A percentile compares a stretch with the other conserved stretches of the same genome.
phyloP scores from a whole-genome alignment of 2,329 filamentous ascomycete genomes.

The Hypoxylon sp. region DNA sequence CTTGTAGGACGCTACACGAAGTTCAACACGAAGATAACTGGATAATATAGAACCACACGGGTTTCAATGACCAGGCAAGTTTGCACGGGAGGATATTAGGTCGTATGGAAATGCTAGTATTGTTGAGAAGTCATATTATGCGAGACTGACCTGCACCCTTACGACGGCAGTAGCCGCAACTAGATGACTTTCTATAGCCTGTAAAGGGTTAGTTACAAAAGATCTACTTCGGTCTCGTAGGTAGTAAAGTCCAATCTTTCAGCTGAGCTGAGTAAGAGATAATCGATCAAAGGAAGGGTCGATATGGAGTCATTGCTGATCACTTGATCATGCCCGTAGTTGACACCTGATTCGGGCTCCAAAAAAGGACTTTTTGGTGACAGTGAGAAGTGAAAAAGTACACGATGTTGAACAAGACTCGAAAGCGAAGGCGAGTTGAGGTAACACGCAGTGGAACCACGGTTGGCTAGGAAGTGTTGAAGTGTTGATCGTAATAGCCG shows the following conservation, averaged over 20 bases:
- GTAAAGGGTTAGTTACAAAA: constrained; percentile 35
- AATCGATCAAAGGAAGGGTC: constrained; percentile 10
- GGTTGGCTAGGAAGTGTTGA: constrained; percentile 28
- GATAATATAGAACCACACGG: constrained; percentile 37
- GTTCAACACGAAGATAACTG: constrained; percentile 33
- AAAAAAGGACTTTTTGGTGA: constrained; percentile 22
- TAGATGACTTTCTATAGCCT: constrained; percentile 69
- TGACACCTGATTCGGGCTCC: constrained; percentile 24
- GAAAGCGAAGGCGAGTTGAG: constrained; percentile 25
- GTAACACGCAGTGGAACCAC: constrained; percentile 41
- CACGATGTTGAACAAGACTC: constrained; percentile 29
- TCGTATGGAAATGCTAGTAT: constrained; percentile 34
- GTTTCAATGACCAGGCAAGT: constrained; percentile 28
- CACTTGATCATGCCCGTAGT: constrained; percentile 40
- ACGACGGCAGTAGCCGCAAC: constrained; percentile 68
- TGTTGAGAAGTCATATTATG: constrained; percentile 60
- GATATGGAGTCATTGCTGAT: constrained; percentile 24
- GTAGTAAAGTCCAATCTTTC: constrained; percentile 9
- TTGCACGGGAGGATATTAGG: constrained; percentile 17
- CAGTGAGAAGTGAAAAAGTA: constrained; percentile 20
- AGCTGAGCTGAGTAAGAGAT: constrained; percentile 39
- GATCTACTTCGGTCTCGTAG: constrained; percentile 28
- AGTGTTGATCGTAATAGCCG: constrained; percentile 28
- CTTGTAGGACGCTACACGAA: constrained; percentile 41
- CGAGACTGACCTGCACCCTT: constrained; percentile 64